phyloP scores from a whole-genome alignment of 805 yeast species.

The Yamadazyma scolyti region DNA sequence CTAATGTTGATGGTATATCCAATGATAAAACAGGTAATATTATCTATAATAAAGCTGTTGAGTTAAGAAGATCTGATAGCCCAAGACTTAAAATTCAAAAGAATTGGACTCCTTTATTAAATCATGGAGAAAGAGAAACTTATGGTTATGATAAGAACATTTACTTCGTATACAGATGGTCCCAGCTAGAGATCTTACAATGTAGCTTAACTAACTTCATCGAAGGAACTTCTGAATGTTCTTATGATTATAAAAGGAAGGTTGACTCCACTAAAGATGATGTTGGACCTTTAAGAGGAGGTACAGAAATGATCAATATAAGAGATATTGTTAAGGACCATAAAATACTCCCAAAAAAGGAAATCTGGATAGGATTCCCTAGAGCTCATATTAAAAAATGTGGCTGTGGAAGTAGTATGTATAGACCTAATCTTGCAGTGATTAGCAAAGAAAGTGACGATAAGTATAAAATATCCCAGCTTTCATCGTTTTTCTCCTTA shows the following conservation, averaged over 20 bases:
- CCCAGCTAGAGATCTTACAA: conserved; percentile 10
- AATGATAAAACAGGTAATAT: conserved; percentile 10
- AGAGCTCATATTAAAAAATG: conserved; percentile 35
- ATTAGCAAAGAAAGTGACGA: conserved; percentile 13
- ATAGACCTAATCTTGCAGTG: conserved; percentile 38
- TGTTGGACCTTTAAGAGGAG: conserved; percentile 36
- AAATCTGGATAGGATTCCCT: conserved; percentile 38
- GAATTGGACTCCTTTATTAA: conserved; percentile 41
- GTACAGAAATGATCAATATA: conserved; percentile 28
- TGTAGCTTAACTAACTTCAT: conserved; percentile 13
- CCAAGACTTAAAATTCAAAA: conserved; percentile 18
- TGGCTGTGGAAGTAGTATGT: conserved; percentile 38
- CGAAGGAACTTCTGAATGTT: conserved; percentile 10
- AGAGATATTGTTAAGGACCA: conserved; percentile 13
- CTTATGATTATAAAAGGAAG: conserved; percentile 9
- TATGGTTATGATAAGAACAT: conserved; percentile 24
- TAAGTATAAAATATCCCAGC: conserved; percentile 23
- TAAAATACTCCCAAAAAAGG: conserved; percentile 17
- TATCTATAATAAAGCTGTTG: conserved; percentile 17
- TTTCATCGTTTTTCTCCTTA: conserved; percentile 26
- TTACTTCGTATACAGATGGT: conserved; percentile 32
- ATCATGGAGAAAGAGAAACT: conserved; percentile 16
- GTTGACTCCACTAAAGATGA: conserved; percentile 8
- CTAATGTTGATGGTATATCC: conserved; percentile 19
- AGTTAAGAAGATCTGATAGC: conserved; percentile 12